These are phyloP conservation scores for Aspergillus pseudoterreus DNA, from an alignment of 2,329 filamentous ascomycete genomes.

Conservation along the genomic window DNA sequence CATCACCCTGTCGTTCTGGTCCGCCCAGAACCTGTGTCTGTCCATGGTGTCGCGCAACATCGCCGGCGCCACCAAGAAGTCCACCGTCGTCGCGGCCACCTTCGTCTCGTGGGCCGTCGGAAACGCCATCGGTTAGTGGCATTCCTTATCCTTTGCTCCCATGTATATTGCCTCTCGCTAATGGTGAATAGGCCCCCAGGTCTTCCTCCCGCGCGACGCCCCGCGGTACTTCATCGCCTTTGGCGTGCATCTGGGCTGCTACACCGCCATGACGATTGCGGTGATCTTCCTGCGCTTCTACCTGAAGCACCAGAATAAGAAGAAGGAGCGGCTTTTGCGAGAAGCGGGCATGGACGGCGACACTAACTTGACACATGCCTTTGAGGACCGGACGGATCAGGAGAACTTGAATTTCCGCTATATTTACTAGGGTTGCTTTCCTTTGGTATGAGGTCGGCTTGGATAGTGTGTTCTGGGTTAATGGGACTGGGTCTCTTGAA, in stretches of 20 bases:
- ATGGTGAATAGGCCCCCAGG: constrained; percentile 52
- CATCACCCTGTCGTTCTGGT: constrained; percentile 74
- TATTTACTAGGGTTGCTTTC: constrained; percentile 36
- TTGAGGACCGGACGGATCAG: constrained; percentile 61
- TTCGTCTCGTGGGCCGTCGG: constrained; percentile 68
- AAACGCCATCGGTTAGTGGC: constrained; percentile 55
- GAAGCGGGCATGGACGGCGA: constrained; percentile 41
- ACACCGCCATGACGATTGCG: constrained; percentile 56
- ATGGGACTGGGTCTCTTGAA: background rate
- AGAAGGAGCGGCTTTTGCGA: constrained; percentile 49
- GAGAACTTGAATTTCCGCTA: constrained; percentile 62
- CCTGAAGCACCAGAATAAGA: constrained; percentile 56
- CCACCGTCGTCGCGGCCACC: constrained; percentile 63
- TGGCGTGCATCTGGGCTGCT: constrained; percentile 66
- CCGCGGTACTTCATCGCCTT: constrained; percentile 69
- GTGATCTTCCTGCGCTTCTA: constrained; percentile 59
- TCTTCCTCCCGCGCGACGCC: constrained; percentile 58
- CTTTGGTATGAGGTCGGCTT: background rate
- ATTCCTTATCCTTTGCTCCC: no score
- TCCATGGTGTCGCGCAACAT: constrained; percentile 67
- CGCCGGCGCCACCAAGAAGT: constrained; percentile 71
- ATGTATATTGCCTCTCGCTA: background rate
- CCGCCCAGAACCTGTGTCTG: constrained; percentile 63
- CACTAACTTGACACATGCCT: constrained; percentile 49
- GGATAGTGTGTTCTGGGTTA: background rate